These are phyloP conservation scores for Fusarium hainanense DNA, from an alignment of 2,329 filamentous ascomycete species.

Conservation along the genomic window DNA sequence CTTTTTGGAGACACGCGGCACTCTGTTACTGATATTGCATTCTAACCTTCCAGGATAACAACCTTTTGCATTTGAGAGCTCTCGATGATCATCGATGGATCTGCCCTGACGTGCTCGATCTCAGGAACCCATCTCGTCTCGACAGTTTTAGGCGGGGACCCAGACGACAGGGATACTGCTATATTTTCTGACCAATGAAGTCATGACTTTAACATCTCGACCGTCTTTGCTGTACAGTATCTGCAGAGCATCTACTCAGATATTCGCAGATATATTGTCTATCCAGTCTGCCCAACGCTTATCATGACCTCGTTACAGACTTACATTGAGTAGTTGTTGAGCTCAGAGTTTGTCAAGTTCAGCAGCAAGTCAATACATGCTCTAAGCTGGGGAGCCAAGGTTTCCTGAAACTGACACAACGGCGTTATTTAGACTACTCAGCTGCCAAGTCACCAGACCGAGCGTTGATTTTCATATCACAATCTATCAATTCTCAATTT, in stretches of 20 bases:
- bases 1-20: neutral
- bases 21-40: neutral
- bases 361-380: slow-evolving; percentile 1
- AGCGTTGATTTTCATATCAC: slow-evolving; percentile 12
- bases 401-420: slow-evolving; percentile 42
- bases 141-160: slow-evolving; percentile 1
- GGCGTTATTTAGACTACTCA: slow-evolving; percentile 18
- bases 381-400: slow-evolving; percentile 26
- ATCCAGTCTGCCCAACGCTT: neutral
- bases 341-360: neutral
- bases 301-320: neutral
- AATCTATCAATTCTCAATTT: neutral
- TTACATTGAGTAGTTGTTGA: neutral
- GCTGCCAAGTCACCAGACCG: slow-evolving; percentile 25
- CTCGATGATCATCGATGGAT: slow-evolving; percentile 23
- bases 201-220: neutral
- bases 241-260: slow-evolving; percentile 6
- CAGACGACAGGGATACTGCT: slow-evolving; percentile 7
- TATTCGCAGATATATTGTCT: neutral
- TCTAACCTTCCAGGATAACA: neutral
- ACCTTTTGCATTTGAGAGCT: neutral
- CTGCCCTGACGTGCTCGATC: slow-evolving; percentile 10
- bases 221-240: neutral
- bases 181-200: slow-evolving; percentile 21
- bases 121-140: slow-evolving; percentile 10